Conservation (phyloP, 352 stramenopile species). For the Pythium plurisporium region DNA sequence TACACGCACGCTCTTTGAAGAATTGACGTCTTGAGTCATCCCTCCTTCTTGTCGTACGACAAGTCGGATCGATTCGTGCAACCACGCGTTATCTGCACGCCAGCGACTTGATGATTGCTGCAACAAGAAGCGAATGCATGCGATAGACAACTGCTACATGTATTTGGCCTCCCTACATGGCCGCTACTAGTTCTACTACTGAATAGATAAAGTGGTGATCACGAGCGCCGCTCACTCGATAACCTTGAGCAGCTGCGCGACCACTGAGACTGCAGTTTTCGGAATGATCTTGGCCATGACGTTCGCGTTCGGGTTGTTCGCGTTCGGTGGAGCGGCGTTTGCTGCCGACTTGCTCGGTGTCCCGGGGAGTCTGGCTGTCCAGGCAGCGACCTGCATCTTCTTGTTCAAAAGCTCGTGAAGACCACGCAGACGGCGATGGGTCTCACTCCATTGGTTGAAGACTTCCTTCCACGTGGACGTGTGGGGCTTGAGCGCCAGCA, state of each 20-base stretch:
- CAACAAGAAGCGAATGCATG: too few species aligned
- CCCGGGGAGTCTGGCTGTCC: constrained; percentile 8
- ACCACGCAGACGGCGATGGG: constrained; percentile 40
- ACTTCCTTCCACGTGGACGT: constrained; percentile 10
- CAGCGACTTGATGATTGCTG: too few species aligned
- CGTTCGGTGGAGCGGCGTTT: neutral
- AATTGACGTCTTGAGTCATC: too few species aligned
- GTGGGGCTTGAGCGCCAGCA: constrained; percentile 27
- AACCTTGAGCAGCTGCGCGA: constrained; percentile 44
- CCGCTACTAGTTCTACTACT: too few species aligned
- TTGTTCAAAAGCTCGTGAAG: constrained; percentile 51
- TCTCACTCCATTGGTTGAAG: constrained; percentile 45
- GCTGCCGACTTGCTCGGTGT: constrained; percentile 10
- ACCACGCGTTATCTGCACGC: too few species aligned
- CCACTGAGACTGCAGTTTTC: constrained; percentile 49
- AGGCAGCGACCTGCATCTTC: constrained; percentile 55
- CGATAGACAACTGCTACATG: too few species aligned
- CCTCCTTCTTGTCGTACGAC: too few species aligned
- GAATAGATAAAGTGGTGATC: neutral
- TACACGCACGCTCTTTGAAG: neutral
- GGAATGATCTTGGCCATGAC: constrained; percentile 69
- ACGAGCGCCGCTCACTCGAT: constrained; percentile 25
- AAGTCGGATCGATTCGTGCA: too few species aligned
- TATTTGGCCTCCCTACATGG: too few species aligned
- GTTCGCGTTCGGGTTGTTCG: constrained; percentile 34